phyloP scores from a whole-genome alignment of 208 protist species.

The Herpetomonas samuelpessoai region DNA sequence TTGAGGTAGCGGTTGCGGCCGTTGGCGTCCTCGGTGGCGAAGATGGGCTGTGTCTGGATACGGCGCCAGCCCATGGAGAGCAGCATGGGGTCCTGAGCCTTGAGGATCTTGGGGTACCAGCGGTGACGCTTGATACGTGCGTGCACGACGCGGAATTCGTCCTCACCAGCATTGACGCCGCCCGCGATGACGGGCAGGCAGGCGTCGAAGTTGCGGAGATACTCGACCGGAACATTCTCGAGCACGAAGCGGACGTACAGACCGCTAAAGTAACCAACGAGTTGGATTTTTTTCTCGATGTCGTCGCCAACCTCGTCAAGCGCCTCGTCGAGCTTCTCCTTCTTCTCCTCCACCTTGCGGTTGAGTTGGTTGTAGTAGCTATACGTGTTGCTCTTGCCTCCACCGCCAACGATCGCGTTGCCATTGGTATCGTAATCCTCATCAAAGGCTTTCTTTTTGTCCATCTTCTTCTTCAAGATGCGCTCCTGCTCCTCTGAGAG shows the following conservation, averaged over 20 bases:
- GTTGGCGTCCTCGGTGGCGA: slow-evolving; percentile 96
- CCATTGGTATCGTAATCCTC: slow-evolving; percentile 68
- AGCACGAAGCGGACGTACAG: slow-evolving; percentile 97
- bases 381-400: slow-evolving; percentile 70
- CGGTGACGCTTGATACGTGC: slow-evolving; percentile 97
- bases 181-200: slow-evolving; percentile 91
- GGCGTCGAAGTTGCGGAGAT: slow-evolving; percentile 92
- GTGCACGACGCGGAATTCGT: slow-evolving; percentile 93
- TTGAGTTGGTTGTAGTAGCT: slow-evolving; percentile 78
- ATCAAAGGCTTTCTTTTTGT: slow-evolving; percentile 90
- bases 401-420: slow-evolving; percentile 22
- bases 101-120: slow-evolving; percentile 98
- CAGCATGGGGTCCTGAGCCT: slow-evolving; percentile 98
- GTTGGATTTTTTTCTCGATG: slow-evolving; percentile 78
- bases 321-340: slow-evolving; percentile 72
- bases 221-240: slow-evolving; percentile 94
- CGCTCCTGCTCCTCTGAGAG: slow-evolving; percentile 82
- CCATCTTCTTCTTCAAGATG: slow-evolving; percentile 82
- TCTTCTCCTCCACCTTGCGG: slow-evolving; percentile 82
- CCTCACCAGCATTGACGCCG: slow-evolving; percentile 94
- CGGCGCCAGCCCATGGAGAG: slow-evolving; percentile 99
- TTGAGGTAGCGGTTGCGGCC: slow-evolving; percentile 97
- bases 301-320: slow-evolving; percentile 82
- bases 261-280: slow-evolving; percentile 93
- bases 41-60: slow-evolving; percentile 96